Evolutionary conservation across 1,284 basidiomycete genomes (phyloP), one percentile per base, ranked within the genome.

Genomic region (Tilletia setariae): DNA sequence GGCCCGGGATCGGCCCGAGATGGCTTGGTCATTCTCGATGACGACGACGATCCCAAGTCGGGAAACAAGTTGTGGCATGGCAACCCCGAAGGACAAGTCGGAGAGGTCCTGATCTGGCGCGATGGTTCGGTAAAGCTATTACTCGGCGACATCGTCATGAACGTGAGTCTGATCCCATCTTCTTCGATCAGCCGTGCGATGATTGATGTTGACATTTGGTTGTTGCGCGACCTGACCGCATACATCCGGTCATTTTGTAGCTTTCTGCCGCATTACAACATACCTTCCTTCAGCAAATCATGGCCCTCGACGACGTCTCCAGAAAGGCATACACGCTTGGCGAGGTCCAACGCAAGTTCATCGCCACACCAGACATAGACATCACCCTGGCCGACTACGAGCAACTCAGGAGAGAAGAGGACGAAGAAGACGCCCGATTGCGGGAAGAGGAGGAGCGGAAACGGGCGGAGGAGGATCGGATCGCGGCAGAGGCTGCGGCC

Each of bases 251-350:
- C 49, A 13, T 28, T 19, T 53, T 19, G n/a, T 43, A 51, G n/a
- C 19, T 62, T 23, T 51, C 65, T 28, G 42, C 65, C 21, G n/a
- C 44, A 1, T 43, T 47, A 8, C 90, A 91, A 71, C 88, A 91
- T 1, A 91, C 91, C 0, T 97, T 96, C 83, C 86, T 95, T 9
- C 92, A 96, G 80, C 92, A 95, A 72, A 89, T 92, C 7, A 89
- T 92, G 61, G 86, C 90, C 73, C 79, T 95, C 59, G 90, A 96
- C 81, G 78, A 84, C 62, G 82, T 82, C 59, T 84, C 85, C 32
- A 89, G 89, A 72, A 85, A 85, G 9, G 84, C 94, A 15, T 87
- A 87, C 46, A 87, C 93, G 6, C 84, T 96, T 0, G 94, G 94
- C 32, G 90, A 94, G 79, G 87, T 96, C 63, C 89, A 90, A 84